A percentile compares a stretch with the other conserved stretches of the same genome.
phyloP scores from a whole-genome alignment of 2,329 filamentous ascomycete species.

The Mycocentrospora acerina region DNA sequence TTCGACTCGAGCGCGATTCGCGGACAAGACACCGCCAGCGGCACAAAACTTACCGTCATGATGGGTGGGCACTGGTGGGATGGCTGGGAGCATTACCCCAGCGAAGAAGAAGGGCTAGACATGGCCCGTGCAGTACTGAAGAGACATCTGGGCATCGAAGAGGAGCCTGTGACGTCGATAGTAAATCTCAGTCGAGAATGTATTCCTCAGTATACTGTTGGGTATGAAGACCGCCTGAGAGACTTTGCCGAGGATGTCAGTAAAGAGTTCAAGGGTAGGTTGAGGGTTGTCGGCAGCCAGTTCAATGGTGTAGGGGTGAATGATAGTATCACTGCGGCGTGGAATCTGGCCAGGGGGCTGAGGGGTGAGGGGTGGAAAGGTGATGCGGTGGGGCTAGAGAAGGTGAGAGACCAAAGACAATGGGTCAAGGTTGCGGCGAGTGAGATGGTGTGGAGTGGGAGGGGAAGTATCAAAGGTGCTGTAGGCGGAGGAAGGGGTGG shows the following conservation, averaged over 20 bases:
- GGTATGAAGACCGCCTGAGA: constrained; percentile 67
- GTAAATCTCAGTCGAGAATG: constrained; percentile 68
- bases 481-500: too few species aligned
- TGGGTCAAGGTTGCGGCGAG: constrained; percentile 14
- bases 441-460: constrained; percentile 2
- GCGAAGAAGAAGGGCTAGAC: constrained; percentile 63
- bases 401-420: constrained; percentile 13
- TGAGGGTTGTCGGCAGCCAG: constrained; percentile 61
- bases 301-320: constrained; percentile 53
- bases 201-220: constrained; percentile 87
- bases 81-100: constrained; percentile 61
- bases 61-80: constrained; percentile 93
- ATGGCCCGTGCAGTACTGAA: constrained; percentile 71
- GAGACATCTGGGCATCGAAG: constrained; percentile 72
- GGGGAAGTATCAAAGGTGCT: too few species aligned
- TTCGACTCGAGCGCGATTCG: constrained; percentile 75
- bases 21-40: constrained; percentile 58
- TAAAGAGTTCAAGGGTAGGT: constrained; percentile 58
- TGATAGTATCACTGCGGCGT: constrained; percentile 57
- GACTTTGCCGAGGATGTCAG: constrained; percentile 57
- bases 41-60: constrained; percentile 92
- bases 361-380: constrained; percentile 33
- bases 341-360: constrained; percentile 51
- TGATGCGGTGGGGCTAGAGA: constrained; percentile 28
- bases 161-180: constrained; percentile 61